Percentiles rank a stretch among this genome's conserved stretches.
Conservation (phyloP, 495 filamentous ascomycete species). For the Hyaloscypha finlandica region DNA sequence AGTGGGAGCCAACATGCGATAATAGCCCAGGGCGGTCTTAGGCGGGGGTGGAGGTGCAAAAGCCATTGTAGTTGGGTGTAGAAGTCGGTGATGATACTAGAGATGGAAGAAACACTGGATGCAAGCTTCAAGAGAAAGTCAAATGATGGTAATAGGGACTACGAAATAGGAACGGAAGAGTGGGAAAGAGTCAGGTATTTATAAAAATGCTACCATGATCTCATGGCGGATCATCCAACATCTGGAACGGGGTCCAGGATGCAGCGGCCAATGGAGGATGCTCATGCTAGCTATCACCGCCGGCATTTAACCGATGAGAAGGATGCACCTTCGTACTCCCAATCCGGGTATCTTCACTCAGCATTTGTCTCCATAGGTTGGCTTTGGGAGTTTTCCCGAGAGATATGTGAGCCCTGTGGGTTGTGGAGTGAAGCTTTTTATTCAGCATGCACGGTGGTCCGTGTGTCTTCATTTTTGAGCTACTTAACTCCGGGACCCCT, state of each 20-base stretch:
- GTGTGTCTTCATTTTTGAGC: too few species aligned
- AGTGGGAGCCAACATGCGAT: constrained; percentile 60
- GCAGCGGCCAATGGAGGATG: neutral
- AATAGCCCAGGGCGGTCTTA: constrained; percentile 54
- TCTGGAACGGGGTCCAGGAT: neutral
- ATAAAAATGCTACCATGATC: neutral
- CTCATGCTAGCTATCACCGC: neutral
- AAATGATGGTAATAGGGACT: neutral
- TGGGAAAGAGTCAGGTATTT: neutral
- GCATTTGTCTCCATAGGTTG: too few species aligned
- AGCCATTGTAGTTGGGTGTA: constrained; percentile 16
- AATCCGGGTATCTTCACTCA: too few species aligned
- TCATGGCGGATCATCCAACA: neutral
- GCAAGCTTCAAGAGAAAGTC: neutral
- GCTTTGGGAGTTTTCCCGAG: too few species aligned
- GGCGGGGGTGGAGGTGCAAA: constrained; percentile 38
- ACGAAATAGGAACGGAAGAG: neutral
- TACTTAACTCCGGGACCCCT: too few species aligned
- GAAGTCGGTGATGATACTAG: neutral
- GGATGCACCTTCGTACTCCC: too few species aligned
- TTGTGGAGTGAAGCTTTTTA: too few species aligned
- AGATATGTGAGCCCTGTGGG: too few species aligned
- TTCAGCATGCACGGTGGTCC: too few species aligned
- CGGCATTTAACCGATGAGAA: neutral
- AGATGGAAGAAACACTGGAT: too few species aligned